Base-by-base conservation (phyloP, 1,284 basidiomycete genomes). In the Trichosporon coremiiforme region DNA sequence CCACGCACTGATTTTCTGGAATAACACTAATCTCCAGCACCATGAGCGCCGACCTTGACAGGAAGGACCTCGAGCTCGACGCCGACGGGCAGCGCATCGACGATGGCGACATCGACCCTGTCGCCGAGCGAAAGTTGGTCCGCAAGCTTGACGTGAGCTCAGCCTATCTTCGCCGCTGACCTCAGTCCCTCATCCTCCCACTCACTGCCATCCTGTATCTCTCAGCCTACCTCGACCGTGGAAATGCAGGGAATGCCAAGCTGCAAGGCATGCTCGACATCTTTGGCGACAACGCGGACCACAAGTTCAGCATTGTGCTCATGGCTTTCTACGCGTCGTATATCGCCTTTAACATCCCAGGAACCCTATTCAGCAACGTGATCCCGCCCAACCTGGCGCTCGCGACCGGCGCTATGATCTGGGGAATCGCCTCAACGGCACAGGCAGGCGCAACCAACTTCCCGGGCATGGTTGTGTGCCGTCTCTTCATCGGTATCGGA, bases 401-500 rank as follows among this genome's bases (percentile, higher is more conserved):
- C 65, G n/a, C 75, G 64, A 31, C 74, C 68, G 15, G 75, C 72
- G 41, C 80, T 76, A 66, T 74, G 75, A 29, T 62, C 50, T 82
- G 82, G 82, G 73, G 74, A 2, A 67, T 80, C 55, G 80, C 76
- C 2, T 76, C 79, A 0, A 73, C 77, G 0, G 75, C 73, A 33
- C 75, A 78, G 69, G 81, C 81, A 7, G 79, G 70, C 0, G 70
- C 73, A 0, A 35, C 66, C 25, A 78, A 75, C 66, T 77, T 74
- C 8, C 77, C 76, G 8, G 76, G 75, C 2, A 57, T 77, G n/a
- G 68, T 75, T 63, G 77, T 79, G 5, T 78, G 77, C 57, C 74
- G 82, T 2, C 68, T 82, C 1, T 78, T 81, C 66, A 76, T 83
- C 38, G 82, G 80, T 36, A 20, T 82, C 17, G 80, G 81, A 13